Evolutionary conservation across 2,329 filamentous ascomycete genomes (phyloP).

Genomic region (Coleophoma eucalyptorum): DNA sequence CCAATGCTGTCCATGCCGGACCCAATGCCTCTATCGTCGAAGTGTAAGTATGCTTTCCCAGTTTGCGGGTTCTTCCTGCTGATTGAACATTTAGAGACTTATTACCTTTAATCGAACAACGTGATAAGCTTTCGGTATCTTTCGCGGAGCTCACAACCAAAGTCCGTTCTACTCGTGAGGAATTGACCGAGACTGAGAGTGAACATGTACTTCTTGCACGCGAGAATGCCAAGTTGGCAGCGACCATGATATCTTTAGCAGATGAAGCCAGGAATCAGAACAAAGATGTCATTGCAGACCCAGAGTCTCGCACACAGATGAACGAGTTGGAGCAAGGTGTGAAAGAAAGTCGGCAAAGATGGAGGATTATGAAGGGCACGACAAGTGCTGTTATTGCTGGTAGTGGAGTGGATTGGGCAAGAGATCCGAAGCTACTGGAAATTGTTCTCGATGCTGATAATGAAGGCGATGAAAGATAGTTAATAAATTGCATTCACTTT

Average conservation of each 20-base stretch:
- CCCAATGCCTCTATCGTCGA: constrained; percentile 62
- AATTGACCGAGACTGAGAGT: constrained; percentile 53
- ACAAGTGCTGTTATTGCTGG: constrained; percentile 76
- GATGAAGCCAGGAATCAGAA: constrained; percentile 49
- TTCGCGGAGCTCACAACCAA: constrained; percentile 56
- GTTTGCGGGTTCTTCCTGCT: constrained; percentile 1
- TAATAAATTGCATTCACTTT: background rate
- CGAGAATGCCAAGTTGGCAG: constrained; percentile 60
- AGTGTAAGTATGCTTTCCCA: constrained; percentile 43
- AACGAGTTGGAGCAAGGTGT: constrained; percentile 54
- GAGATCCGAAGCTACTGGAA: constrained; percentile 61
- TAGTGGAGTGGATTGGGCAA: constrained; percentile 79
- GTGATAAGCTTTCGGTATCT: constrained; percentile 62
- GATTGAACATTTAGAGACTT: constrained; percentile 34
- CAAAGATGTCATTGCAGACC: constrained; percentile 49
- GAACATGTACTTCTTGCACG: constrained; percentile 52
- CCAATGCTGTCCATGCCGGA: constrained; percentile 73
- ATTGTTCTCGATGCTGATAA: constrained; percentile 68
- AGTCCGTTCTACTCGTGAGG: constrained; percentile 44
- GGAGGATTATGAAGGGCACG: constrained; percentile 73
- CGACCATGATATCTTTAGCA: constrained; percentile 59
- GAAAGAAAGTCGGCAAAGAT: constrained; percentile 59
- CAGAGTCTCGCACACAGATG: constrained; percentile 50
- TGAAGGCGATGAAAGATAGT: constrained; percentile 29
- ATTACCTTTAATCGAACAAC: constrained; percentile 59